Evolutionary conservation across 140 eudicot species (phyloP).

Genomic region (Senecio squalidus): DNA sequence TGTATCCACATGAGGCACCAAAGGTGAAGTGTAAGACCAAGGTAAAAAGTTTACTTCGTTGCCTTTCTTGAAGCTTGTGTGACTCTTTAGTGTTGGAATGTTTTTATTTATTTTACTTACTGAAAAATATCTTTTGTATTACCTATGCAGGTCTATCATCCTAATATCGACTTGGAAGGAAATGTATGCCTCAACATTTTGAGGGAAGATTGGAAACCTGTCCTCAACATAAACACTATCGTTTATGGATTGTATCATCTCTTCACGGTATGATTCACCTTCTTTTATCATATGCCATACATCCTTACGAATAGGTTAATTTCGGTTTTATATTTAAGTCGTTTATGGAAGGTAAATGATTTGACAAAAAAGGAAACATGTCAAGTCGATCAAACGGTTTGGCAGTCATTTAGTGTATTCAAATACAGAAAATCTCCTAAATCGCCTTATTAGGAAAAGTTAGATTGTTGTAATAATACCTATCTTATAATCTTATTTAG

Average conservation of each 20-base stretch:
- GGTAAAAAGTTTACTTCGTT: slow-evolving; percentile 31
- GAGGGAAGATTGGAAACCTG: slow-evolving; percentile 89
- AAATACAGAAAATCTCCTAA: not conserved
- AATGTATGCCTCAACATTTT: slow-evolving; percentile 72
- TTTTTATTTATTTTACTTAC: not conserved
- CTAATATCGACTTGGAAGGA: slow-evolving; percentile 80
- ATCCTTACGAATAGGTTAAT: not conserved
- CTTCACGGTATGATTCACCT: slow-evolving; percentile 41
- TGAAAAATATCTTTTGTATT: not conserved
- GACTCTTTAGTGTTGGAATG: not conserved
- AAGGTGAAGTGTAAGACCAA: slow-evolving; percentile 77
- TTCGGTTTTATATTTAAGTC: not conserved
- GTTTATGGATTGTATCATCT: slow-evolving; percentile 72
- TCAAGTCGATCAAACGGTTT: not conserved
- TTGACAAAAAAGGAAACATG: not conserved
- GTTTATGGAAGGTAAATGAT: not conserved
- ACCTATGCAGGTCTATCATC: slow-evolving; percentile 62
- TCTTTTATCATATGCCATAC: not conserved
- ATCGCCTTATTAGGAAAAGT: not conserved
- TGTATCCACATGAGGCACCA: slow-evolving; percentile 76
- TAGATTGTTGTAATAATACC: not conserved
- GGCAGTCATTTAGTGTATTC: not conserved
- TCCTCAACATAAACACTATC: slow-evolving; percentile 63
- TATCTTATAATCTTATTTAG: not conserved
- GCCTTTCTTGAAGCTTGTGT: not conserved